Evolutionary conservation across 352 stramenopile genomes (phyloP), one percentile per base, ranked within the genome.

Genomic region (Peronospora tabacina): DNA sequence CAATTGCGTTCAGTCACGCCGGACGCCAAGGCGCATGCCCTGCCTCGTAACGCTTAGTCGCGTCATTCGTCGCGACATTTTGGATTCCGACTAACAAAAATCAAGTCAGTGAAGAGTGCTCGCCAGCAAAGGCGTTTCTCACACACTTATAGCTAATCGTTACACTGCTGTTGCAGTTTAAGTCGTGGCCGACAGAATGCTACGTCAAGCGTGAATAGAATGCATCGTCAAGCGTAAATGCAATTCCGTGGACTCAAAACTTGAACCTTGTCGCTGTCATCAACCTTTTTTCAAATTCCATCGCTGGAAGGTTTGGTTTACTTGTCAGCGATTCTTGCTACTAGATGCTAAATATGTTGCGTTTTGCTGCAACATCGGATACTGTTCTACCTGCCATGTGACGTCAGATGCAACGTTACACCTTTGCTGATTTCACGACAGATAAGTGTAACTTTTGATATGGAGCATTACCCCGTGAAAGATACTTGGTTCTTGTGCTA

Each of bases 391-490:
- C 22, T 89, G 44, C 80, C 77, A 10, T 87, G 85, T 36, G 72
- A 87, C 34, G 58, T 85, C 19, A 76, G 52, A 84, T 91, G 40
- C 74, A 88, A 64, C 75, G 74, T 29, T 72, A 86, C 54, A 62
- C 75, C 11, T 78, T 91, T 26, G 76, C 73, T 2, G 72, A 89
- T 47, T 84, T 85, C 71, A 85, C 85, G 46, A 81, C 66, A 34
- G 77, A 85, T 29, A 78, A 78, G 33, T 92, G 70, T 48, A 57
- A 63, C 22, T 26, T 26, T 26, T 8, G 72, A 78, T 28, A 72
- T 87, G 12, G 36, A 39, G 3, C 42, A 19, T 0, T 68, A 90
- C 35, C 55, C 64, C 2, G 61, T 87, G 1, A 73, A 91, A 62
- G 68, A 87, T 43, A 74, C 80, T 6, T 69, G 77, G 5, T 88